Conservation (phyloP, 2,329 filamentous ascomycete species). For the Calonectria pseudoturangicola region DNA sequence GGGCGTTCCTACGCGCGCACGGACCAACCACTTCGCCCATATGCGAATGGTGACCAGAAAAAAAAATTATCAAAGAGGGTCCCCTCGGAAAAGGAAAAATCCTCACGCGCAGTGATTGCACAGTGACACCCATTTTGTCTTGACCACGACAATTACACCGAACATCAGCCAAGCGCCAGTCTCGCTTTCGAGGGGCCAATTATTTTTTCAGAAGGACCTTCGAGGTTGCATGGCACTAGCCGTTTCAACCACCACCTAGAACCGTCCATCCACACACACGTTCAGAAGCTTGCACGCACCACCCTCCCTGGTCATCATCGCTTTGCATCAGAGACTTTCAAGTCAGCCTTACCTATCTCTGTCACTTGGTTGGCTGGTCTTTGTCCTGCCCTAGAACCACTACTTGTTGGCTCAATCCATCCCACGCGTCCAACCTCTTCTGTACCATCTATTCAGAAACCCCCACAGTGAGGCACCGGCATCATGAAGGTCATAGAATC, state of each 20-base stretch:
- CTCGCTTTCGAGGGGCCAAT: conserved; percentile 10
- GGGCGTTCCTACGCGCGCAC: conserved; percentile 1
- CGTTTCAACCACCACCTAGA: neutral
- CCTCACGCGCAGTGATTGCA: conserved; percentile 26
- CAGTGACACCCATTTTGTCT: conserved; percentile 25
- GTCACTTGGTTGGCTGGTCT: conserved; percentile 20
- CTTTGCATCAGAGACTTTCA: neutral
- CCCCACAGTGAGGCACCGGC: conserved; percentile 24
- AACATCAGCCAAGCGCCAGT: conserved; percentile 4
- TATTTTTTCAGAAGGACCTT: neutral
- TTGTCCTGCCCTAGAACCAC: neutral
- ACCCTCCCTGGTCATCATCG: neutral
- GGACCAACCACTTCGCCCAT: conserved; percentile 19
- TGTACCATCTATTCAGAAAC: conserved; percentile 2
- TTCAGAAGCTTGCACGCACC: conserved; percentile 20
- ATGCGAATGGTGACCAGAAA: conserved; percentile 1
- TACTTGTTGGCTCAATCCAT: conserved; percentile 7
- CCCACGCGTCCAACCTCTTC: conserved; percentile 3
- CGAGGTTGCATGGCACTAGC: conserved; percentile 18
- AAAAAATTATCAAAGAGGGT: conserved; percentile 20
- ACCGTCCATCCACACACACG: conserved; percentile 1
- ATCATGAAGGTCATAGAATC: conserved; percentile 82
- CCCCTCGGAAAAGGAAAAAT: conserved; percentile 35
- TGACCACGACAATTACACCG: conserved; percentile 26
- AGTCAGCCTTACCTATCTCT: conserved; percentile 24